These are phyloP conservation scores for Penicillium paneum DNA, from an alignment of 2,329 filamentous ascomycete genomes.

Conservation along the genomic window DNA sequence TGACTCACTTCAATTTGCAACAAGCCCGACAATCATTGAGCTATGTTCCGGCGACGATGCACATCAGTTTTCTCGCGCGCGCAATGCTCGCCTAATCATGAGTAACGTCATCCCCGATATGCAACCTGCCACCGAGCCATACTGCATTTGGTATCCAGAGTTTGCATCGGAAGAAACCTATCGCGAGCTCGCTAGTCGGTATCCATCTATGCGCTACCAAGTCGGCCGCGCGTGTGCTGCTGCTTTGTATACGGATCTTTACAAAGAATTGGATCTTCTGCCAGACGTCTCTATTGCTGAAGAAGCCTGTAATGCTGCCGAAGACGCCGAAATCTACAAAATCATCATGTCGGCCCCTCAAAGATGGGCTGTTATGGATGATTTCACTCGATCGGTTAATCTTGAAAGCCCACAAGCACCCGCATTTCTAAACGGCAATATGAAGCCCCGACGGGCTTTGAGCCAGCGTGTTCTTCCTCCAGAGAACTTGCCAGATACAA, in stretches of 20 bases:
- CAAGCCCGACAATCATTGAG: slow-evolving; percentile 10
- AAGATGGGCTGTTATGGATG: neutral
- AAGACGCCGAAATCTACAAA: neutral
- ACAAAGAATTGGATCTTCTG: slow-evolving; percentile 4
- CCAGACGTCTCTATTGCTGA: neutral
- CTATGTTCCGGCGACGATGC: slow-evolving; percentile 12
- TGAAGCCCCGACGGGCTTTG: slow-evolving; percentile 15
- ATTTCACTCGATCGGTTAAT: neutral
- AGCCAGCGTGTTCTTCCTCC: neutral
- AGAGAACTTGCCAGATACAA: slow-evolving; percentile 7
- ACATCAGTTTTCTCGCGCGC: slow-evolving; percentile 11
- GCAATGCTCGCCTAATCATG: slow-evolving; percentile 20
- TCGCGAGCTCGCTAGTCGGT: slow-evolving; percentile 30
- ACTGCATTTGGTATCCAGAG: slow-evolving; percentile 46
- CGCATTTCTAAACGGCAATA: neutral
- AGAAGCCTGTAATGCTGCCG: neutral
- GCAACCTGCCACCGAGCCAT: slow-evolving; percentile 29
- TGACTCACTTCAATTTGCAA: slow-evolving; percentile 14
- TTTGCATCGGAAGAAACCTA: slow-evolving; percentile 38
- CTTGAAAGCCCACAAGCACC: neutral
- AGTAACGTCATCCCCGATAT: slow-evolving; percentile 29
- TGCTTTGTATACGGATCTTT: slow-evolving; percentile 18
- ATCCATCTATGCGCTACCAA: slow-evolving; percentile 26
- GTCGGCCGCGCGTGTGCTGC: slow-evolving; percentile 22
- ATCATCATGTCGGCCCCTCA: neutral